A percentile compares a stretch with the other conserved stretches of the same genome.
phyloP scores from a whole-genome alignment of 345 rosid genomes.

The Salix exigua region DNA sequence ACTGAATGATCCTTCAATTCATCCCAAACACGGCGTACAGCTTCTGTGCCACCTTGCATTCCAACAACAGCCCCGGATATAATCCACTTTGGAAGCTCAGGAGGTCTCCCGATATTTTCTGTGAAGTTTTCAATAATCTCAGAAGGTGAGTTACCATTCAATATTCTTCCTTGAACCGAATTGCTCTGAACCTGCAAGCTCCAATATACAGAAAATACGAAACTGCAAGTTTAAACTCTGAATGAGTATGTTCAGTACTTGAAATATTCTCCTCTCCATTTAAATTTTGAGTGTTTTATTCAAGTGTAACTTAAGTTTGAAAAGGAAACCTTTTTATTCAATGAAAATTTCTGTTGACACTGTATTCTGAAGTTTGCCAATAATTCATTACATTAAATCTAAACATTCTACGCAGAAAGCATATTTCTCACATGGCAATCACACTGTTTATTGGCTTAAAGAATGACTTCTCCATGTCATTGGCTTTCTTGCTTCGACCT shows the following conservation, averaged over 20 bases:
- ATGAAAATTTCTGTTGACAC: not conserved
- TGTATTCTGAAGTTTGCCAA: not conserved
- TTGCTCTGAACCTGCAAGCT: slow-evolving; percentile 56
- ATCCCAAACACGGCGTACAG: slow-evolving; percentile 48
- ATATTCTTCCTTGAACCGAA: slow-evolving; percentile 51
- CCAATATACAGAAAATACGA: slow-evolving; percentile 33
- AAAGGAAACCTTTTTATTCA: not conserved
- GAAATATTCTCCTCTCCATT: not conserved
- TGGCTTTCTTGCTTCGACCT: not conserved
- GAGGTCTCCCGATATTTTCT: slow-evolving; percentile 61
- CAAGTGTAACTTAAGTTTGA: not conserved
- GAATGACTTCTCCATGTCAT: not conserved
- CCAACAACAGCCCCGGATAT: slow-evolving; percentile 75
- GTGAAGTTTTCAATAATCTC: slow-evolving; percentile 59
- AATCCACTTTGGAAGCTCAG: slow-evolving; percentile 74
- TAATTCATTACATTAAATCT: not conserved
- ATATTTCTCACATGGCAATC: not conserved
- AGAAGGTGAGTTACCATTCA: slow-evolving; percentile 55
- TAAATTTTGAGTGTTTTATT: not conserved
- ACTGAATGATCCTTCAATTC: slow-evolving; percentile 41
- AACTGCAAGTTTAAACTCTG: slow-evolving; percentile 30
- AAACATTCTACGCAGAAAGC: not conserved
- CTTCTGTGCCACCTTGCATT: slow-evolving; percentile 76
- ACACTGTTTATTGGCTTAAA: not conserved
- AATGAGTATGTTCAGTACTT: not conserved